phyloP scores from a whole-genome alignment of 2,329 filamentous ascomycete species.

The Arthrobotrys megalospora region DNA sequence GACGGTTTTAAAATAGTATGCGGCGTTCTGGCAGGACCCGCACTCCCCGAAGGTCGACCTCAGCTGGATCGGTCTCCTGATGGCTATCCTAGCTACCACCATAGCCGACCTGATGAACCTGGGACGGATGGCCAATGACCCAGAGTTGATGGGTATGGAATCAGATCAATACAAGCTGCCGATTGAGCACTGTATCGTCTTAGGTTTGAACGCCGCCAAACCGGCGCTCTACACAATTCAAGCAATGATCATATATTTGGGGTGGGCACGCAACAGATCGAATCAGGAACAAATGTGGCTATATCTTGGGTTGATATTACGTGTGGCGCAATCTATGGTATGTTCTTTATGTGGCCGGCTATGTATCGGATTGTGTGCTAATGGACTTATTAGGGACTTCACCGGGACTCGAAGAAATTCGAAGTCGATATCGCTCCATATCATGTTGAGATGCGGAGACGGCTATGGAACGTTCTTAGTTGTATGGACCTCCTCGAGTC shows the following conservation, averaged over 20 bases:
- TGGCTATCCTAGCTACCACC: constrained; percentile 77
- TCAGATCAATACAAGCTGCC: constrained; percentile 75
- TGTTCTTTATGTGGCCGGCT: constrained; percentile 24
- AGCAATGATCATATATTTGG: constrained; percentile 63
- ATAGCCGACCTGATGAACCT: constrained; percentile 53
- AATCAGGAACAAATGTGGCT: constrained; percentile 68
- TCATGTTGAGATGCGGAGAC: constrained; percentile 80
- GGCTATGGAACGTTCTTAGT: constrained; percentile 79
- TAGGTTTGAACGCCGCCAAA: constrained; percentile 80
- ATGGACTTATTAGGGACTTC: constrained; percentile 76
- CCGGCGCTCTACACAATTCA: constrained; percentile 63
- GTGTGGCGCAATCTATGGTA: constrained; percentile 71
- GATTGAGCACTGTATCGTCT: constrained; percentile 82
- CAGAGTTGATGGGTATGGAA: constrained; percentile 54
- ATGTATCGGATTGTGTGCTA: not conserved
- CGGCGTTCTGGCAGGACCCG: constrained; percentile 78
- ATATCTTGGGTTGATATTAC: constrained; percentile 72
- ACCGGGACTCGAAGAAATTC: constrained; percentile 83
- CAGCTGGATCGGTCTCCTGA: constrained; percentile 84
- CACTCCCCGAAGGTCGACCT: constrained; percentile 75
- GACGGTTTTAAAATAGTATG: constrained; percentile 68
- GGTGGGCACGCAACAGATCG: constrained; percentile 58
- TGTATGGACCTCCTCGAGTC: constrained; percentile 84
- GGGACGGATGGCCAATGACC: constrained; percentile 45
- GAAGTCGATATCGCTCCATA: constrained; percentile 77